phyloP scores from a whole-genome alignment of 208 protist genomes.

The Wallacemonas sp. region DNA sequence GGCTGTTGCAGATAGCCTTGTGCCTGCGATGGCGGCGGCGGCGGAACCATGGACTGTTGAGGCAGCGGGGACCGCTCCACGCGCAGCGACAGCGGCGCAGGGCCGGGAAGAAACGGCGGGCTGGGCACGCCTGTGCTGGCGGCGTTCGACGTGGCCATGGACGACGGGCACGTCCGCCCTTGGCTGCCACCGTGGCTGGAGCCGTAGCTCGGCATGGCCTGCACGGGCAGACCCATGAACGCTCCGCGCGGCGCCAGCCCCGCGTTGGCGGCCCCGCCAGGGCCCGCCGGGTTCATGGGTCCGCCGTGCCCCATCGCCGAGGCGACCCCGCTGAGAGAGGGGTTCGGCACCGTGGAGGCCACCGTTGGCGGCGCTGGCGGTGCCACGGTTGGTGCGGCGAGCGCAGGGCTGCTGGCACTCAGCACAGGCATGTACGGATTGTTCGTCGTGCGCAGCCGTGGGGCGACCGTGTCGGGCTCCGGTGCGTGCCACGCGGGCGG shows the following conservation, averaged over 20 bases:
- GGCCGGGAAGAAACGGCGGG: not conserved
- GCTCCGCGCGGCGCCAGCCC: not conserved
- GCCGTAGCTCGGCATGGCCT: not conserved
- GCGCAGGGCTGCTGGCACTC: too few relatives aligned
- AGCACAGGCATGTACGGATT: conserved; percentile 8
- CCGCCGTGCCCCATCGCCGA: not conserved
- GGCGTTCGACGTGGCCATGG: conserved; percentile 10
- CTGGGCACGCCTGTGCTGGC: conserved; percentile 2
- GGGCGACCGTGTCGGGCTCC: not conserved
- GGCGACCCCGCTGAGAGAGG: too few relatives aligned
- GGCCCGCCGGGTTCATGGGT: not conserved
- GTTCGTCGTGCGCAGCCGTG: not conserved
- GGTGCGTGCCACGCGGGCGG: not conserved
- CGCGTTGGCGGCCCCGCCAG: not conserved
- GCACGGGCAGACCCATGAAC: not conserved
- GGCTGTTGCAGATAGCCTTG: too few relatives aligned
- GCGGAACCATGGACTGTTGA: not conserved
- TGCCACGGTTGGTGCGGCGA: too few relatives aligned
- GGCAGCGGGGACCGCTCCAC: conserved; percentile 4
- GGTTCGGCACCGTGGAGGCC: too few relatives aligned
- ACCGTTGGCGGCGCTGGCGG: too few relatives aligned
- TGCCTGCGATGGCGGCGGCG: too few relatives aligned
- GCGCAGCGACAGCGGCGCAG: not conserved
- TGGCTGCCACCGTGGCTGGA: not conserved
- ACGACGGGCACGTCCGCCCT: conserved; percentile 7